phyloP scores from a whole-genome alignment of 257 asterid genomes.

The Ajuga chamaepitys region DNA sequence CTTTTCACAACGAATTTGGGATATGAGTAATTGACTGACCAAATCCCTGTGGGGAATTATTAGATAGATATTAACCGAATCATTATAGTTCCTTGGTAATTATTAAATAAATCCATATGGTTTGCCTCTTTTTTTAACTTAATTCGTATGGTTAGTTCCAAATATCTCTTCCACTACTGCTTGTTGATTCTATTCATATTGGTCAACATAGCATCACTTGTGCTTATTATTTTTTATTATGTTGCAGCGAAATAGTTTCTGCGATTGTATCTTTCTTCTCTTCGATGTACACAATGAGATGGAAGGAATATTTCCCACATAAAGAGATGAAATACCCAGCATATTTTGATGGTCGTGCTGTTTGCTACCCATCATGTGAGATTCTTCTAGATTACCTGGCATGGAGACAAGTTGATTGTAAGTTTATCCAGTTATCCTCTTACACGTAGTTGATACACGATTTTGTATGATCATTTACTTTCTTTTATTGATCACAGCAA shows the following conservation, averaged over 20 bases:
- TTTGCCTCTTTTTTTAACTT: no score
- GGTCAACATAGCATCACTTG: background rate
- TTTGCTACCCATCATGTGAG: slow-evolving; percentile 70
- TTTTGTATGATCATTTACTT: background rate
- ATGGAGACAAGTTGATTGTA: slow-evolving; percentile 98
- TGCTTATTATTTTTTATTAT: background rate
- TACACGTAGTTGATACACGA: background rate
- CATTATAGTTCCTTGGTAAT: no score
- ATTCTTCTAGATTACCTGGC: slow-evolving; percentile 71
- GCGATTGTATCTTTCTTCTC: slow-evolving; percentile 70
- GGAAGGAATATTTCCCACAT: slow-evolving; percentile 57
- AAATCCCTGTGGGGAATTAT: background rate
- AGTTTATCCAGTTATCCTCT: slow-evolving; percentile 18
- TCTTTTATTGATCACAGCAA: background rate
- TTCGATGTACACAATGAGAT: slow-evolving; percentile 51
- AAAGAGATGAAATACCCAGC: slow-evolving; percentile 58
- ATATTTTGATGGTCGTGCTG: slow-evolving; percentile 79
- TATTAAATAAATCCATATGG: background rate
- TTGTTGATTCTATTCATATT: background rate
- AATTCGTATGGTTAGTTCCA: background rate
- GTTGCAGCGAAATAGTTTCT: slow-evolving; percentile 64
- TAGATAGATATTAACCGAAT: background rate
- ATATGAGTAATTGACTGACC: background rate
- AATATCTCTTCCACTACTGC: background rate
- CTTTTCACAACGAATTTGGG: background rate